These are phyloP conservation scores for Sporothrix inflata DNA, from an alignment of 2,329 filamentous ascomycete species.

Conservation along the genomic window DNA sequence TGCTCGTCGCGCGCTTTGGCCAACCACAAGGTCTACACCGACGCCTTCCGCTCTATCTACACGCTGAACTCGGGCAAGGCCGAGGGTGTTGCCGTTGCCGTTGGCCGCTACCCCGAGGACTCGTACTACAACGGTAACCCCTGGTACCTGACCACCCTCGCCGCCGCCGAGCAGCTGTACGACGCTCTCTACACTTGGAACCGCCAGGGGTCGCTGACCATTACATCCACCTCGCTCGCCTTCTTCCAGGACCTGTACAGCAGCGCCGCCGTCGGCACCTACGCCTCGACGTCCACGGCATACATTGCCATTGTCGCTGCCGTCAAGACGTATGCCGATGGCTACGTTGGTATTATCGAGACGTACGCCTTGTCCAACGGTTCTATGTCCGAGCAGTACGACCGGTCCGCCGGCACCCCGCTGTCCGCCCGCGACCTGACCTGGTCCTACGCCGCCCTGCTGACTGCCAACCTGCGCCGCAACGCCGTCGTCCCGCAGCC, in stretches of 20 bases:
- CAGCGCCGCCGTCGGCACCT: constrained; percentile 64
- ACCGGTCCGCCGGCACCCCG: constrained; percentile 54
- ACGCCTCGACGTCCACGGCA: constrained; percentile 43
- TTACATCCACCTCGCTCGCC: constrained; percentile 65
- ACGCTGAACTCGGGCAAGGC: constrained; percentile 67
- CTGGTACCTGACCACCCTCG: constrained; percentile 72
- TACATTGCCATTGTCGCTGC: constrained; percentile 62
- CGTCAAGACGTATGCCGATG: constrained; percentile 61
- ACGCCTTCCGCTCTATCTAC: constrained; percentile 74
- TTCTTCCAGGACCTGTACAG: constrained; percentile 73
- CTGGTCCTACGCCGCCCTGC: constrained; percentile 73
- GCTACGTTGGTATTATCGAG: constrained; percentile 64
- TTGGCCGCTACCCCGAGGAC: constrained; percentile 74
- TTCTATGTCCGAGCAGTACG: constrained; percentile 69
- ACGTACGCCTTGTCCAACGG: constrained; percentile 66
- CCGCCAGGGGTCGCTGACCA: constrained; percentile 61
- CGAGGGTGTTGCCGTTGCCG: constrained; percentile 60
- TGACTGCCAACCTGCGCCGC: constrained; percentile 64
- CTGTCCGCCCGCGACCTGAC: constrained; percentile 69
- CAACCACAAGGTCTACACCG: constrained; percentile 75
- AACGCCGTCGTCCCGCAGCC: constrained; percentile 59
- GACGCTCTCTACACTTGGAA: constrained; percentile 75
- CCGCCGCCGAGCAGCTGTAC: constrained; percentile 79
- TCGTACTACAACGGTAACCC: constrained; percentile 78
- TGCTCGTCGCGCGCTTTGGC: constrained; percentile 70